phyloP scores from a whole-genome alignment of 768 basidiomycete genomes.

The Xerocomus potaroensis region DNA sequence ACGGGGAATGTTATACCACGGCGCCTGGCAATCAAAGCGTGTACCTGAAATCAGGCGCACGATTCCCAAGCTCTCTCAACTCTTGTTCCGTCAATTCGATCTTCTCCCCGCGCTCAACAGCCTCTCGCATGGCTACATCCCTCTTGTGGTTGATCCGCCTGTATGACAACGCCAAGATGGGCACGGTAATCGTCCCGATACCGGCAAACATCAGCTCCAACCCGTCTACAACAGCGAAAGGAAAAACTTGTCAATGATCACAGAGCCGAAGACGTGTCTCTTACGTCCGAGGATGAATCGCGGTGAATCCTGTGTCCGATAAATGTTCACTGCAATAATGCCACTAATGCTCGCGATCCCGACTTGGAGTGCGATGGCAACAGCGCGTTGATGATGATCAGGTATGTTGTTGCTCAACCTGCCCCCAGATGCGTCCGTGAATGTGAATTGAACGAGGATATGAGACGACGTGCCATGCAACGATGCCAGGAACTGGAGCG shows the following conservation, averaged over 20 bases:
- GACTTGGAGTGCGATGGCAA: conserved; percentile 59
- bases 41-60: conserved; percentile 62
- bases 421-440: too few relatives aligned
- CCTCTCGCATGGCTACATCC: too few relatives aligned
- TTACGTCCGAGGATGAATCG: conserved; percentile 52
- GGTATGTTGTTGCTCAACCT: too few relatives aligned
- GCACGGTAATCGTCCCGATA: conserved; percentile 53
- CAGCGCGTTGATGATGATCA: too few relatives aligned
- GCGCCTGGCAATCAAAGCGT: conserved; percentile 30
- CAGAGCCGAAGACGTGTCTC: too few relatives aligned
- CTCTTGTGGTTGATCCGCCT: conserved; percentile 52
- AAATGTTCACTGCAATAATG: conserved; percentile 61
- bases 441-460: conserved; percentile 52
- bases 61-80: conserved; percentile 46
- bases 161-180: conserved; percentile 47
- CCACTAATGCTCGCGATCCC: conserved; percentile 57
- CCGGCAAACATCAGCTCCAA: conserved; percentile 66
- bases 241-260: neutral
- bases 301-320: conserved; percentile 53
- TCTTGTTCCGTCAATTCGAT: conserved; percentile 12
- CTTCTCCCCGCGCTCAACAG: too few relatives aligned
- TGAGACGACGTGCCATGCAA: conserved; percentile 49
- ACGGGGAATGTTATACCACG: neutral
- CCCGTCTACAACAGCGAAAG: conserved; percentile 38
- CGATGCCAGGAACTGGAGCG: conserved; percentile 52